Percentiles rank a stretch among this genome's conserved stretches.
phyloP scores from a whole-genome alignment of 768 basidiomycete genomes.

The Leccinum rimulosum region DNA sequence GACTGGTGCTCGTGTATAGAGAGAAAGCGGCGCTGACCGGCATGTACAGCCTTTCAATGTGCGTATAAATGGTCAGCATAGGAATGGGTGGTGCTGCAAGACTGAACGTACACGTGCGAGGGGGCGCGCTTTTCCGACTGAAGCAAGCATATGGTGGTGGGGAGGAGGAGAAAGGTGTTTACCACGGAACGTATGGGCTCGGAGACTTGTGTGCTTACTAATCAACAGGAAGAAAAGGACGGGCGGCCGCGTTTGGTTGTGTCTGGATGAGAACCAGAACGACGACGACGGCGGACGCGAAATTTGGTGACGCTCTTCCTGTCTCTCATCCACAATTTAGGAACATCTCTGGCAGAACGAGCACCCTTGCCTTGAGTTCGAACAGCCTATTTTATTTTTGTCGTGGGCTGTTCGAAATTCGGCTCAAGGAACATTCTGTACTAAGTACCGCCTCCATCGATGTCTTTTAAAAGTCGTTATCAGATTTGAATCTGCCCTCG shows the following conservation, averaged over 20 bases:
- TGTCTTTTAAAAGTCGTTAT: slow-evolving; percentile 5
- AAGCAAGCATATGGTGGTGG: slow-evolving; percentile 56
- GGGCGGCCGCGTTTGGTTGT: slow-evolving; percentile 8
- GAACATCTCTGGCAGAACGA: slow-evolving; percentile 65
- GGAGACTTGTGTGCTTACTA: slow-evolving; percentile 18
- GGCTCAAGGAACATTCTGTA: slow-evolving; percentile 60
- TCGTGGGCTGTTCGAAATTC: slow-evolving; percentile 74
- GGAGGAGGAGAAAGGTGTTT: slow-evolving; percentile 13
- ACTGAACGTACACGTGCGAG: slow-evolving; percentile 54
- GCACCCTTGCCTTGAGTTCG: slow-evolving; percentile 79
- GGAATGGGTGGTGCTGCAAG: neutral
- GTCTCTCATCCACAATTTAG: slow-evolving; percentile 65
- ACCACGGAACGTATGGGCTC: slow-evolving; percentile 16
- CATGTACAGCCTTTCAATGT: slow-evolving; percentile 54
- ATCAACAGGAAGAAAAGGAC: slow-evolving; percentile 39
- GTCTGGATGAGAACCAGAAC: slow-evolving; percentile 45
- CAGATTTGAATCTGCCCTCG: slow-evolving; percentile 20
- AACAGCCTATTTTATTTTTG: slow-evolving; percentile 40
- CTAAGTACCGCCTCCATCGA: neutral
- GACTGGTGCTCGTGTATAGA: slow-evolving; percentile 99
- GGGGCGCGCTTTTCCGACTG: slow-evolving; percentile 61
- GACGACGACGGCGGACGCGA: slow-evolving; percentile 75
- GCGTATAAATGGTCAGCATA: neutral
- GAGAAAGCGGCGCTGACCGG: slow-evolving; percentile 85
- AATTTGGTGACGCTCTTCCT: slow-evolving; percentile 41